phyloP scores from a whole-genome alignment of 495 filamentous ascomycete species.

The Cryomyces minteri region DNA sequence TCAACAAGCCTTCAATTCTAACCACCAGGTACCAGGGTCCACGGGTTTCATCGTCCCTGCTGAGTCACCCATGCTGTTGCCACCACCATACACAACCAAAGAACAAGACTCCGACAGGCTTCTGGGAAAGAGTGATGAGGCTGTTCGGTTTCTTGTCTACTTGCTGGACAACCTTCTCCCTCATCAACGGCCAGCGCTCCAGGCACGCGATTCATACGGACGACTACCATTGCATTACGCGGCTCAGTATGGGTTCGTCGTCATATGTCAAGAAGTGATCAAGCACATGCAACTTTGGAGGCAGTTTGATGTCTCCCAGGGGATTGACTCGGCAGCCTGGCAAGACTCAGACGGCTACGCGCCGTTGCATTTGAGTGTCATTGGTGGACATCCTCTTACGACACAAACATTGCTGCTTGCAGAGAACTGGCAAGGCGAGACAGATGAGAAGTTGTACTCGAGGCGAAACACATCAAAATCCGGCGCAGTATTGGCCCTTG shows the following conservation, averaged over 20 bases:
- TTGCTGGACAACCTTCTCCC: conserved; percentile 52
- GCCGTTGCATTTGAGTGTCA: conserved; percentile 79
- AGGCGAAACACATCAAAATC: conserved; percentile 59
- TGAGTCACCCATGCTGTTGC: conserved; percentile 40
- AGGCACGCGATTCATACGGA: conserved; percentile 55
- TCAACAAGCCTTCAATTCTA: conserved; percentile 22
- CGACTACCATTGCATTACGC: conserved; percentile 88
- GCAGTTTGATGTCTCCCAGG: conserved; percentile 64
- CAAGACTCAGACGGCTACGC: conserved; percentile 87
- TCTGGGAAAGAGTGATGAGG: conserved; percentile 50
- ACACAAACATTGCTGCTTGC: conserved; percentile 63
- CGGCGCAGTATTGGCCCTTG: conserved; percentile 76
- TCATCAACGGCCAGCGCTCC: conserved; percentile 52
- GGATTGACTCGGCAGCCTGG: conserved; percentile 72
- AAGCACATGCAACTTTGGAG: conserved; percentile 76
- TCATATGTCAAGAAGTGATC: conserved; percentile 74
- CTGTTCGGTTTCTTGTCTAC: conserved; percentile 53
- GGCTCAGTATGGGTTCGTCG: conserved; percentile 81
- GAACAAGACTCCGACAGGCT: conserved; percentile 26
- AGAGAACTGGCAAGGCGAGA: conserved; percentile 48
- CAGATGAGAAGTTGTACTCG: conserved; percentile 37
- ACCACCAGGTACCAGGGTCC: conserved; percentile 6
- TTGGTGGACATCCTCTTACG: conserved; percentile 75
- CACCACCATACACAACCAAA: conserved; percentile 30
- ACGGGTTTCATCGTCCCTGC: conserved; percentile 53